Evolutionary conservation across 257 asterid species (phyloP).

Genomic region (Jacaranda mimosifolia): DNA sequence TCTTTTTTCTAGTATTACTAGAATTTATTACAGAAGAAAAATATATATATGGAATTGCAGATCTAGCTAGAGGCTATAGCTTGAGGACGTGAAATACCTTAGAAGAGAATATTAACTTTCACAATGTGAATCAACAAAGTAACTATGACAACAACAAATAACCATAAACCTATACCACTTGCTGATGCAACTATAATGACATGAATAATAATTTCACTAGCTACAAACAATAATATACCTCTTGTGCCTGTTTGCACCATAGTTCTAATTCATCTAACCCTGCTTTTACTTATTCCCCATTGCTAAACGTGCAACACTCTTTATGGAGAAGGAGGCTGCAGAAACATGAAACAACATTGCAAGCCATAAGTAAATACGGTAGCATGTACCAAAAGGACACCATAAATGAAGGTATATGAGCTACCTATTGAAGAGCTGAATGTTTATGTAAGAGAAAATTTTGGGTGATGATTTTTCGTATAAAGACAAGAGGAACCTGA

Average conservation of each 20-base stretch:
- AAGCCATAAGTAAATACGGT: neutral
- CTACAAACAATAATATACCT: constrained; percentile 53
- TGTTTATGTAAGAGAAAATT: constrained; percentile 68
- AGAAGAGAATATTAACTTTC: constrained; percentile 1
- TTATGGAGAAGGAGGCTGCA: constrained; percentile 71
- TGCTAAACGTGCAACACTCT: constrained; percentile 75
- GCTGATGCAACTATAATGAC: too few species aligned
- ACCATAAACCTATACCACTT: too few species aligned
- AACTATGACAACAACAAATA: too few species aligned
- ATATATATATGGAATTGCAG: neutral
- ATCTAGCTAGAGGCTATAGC: neutral
- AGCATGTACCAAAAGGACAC: constrained; percentile 1
- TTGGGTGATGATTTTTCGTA: constrained; percentile 64
- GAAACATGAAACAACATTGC: constrained; percentile 29
- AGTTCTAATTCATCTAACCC: constrained; percentile 81
- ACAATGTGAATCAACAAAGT: too few species aligned
- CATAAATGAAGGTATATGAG: constrained; percentile 9
- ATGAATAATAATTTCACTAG: constrained; percentile 22
- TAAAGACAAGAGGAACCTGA: constrained; percentile 74
- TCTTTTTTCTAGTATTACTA: too few species aligned
- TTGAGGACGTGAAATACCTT: neutral
- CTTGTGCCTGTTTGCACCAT: constrained; percentile 73
- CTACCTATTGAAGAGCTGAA: constrained; percentile 86
- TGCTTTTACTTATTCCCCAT: constrained; percentile 76
- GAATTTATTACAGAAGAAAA: neutral